Evolutionary conservation across 2,329 filamentous ascomycete genomes (phyloP), one percentile per base, ranked within the genome.

Genomic region (Cercospora sojina): DNA sequence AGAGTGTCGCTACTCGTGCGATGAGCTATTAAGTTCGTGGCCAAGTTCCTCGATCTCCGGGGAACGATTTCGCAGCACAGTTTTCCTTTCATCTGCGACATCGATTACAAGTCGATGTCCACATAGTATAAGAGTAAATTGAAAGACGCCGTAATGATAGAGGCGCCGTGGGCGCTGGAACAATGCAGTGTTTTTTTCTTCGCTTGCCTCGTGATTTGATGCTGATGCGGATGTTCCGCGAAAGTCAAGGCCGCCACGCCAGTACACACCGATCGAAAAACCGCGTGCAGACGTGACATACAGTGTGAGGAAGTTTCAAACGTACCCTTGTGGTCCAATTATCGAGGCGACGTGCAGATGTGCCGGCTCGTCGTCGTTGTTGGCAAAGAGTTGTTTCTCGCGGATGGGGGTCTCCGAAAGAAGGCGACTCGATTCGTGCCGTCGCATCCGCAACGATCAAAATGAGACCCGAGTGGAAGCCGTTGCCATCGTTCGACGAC

Each of bases 171-270:
- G 12, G 43, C 20, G 43, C 18, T 49, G 51, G 51, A 29, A 29
- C 3, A 56, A 27, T 31, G 43, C 43, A 49, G 51, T 56, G 16
- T 56, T n/a, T 13, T 29, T 56, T 56, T 56, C 43, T 23, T 51
- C 51, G 51, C 43, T 49, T 23, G 43, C 29, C 20, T 59, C 53
- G 53, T 31, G 49, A 59, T 57, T 41, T 31, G 62, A 57, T 53
- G 60, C 32, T 66, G 64, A 59, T 35, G 60, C 64, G 64, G 64
- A 63, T 49, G 53, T 66, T 53, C 59, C 59, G 64, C 59, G 59
- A 63, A 66, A 29, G 51, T 32, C 25, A 56, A 13, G 51, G 29
- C 29, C 29, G 29, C 51, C 13, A 29, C 29, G n/a, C 29, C 25
- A 56, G 20, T 49, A 49, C 43, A 49, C 43, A 23, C 43, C 20